A percentile compares a stretch with the other conserved stretches of the same genome.
These are phyloP conservation scores for Quercus parvula DNA, from an alignment of 306 rosid species.

Conservation along the genomic window DNA sequence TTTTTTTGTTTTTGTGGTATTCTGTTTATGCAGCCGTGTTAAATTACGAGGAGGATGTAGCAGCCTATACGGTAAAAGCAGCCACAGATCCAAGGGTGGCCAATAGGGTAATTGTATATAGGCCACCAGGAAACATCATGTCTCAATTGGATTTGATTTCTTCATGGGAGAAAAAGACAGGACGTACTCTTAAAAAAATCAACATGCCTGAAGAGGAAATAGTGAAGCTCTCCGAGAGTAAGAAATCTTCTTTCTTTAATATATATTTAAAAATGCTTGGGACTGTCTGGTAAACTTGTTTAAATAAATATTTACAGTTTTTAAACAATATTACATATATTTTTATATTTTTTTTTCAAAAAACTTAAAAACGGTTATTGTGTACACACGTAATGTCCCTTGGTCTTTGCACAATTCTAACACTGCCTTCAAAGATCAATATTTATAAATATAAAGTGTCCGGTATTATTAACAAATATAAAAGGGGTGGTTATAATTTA, in stretches of 20 bases:
- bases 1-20: neutral
- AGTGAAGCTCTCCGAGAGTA: slow-evolving; percentile 25
- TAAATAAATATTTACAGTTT: too few species aligned
- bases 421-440: too few species aligned
- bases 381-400: too few species aligned
- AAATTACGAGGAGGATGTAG: slow-evolving; percentile 44
- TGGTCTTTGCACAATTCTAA: too few species aligned
- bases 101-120: slow-evolving; percentile 18
- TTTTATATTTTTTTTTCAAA: too few species aligned
- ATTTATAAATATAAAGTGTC: too few species aligned
- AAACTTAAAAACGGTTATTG: too few species aligned
- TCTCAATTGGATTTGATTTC: slow-evolving; percentile 38
- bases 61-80: slow-evolving; percentile 31
- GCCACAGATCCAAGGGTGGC: slow-evolving; percentile 32
- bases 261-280: too few species aligned
- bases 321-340: rapidly evolving
- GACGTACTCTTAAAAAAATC: slow-evolving; percentile 20
- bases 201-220: slow-evolving; percentile 22
- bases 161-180: slow-evolving; percentile 37
- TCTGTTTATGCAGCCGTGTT: slow-evolving; percentile 24
- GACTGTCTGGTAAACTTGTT: too few species aligned
- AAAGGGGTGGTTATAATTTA: too few species aligned
- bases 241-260: neutral
- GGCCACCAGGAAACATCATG: slow-evolving; percentile 24
- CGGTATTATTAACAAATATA: too few species aligned